A percentile compares a stretch with the other conserved stretches of the same genome.
phyloP scores from a whole-genome alignment of 2,329 filamentous ascomycete genomes.

The Penicillium sp. region DNA sequence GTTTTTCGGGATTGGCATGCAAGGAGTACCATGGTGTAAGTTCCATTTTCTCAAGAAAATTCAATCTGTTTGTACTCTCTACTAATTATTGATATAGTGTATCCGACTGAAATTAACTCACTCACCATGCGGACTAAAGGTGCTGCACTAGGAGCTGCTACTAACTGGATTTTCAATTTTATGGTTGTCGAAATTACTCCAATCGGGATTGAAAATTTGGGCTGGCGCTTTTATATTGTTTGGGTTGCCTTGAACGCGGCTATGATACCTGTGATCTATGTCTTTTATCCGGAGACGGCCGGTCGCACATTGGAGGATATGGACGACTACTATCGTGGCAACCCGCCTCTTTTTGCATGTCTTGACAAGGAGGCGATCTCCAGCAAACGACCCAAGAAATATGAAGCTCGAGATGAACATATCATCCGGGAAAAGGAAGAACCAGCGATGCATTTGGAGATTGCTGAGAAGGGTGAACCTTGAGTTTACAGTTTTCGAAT shows the following conservation, averaged over 20 bases:
- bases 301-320: constrained; percentile 14
- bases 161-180: constrained; percentile 36
- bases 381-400: constrained; percentile 6
- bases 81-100: constrained; percentile 15
- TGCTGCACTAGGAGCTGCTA: constrained; percentile 31
- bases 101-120: constrained; percentile 38
- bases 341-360: constrained; percentile 7
- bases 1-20: constrained; percentile 41
- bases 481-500: no score
- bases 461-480: no score
- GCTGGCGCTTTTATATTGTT: constrained; percentile 31
- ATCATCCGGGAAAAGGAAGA: constrained; percentile 9
- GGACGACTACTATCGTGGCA: constrained; percentile 13
- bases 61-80: not conserved
- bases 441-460: no score
- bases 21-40: constrained; percentile 40
- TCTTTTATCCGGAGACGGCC: constrained; percentile 13
- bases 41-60: not conserved
- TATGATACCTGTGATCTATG: constrained; percentile 9
- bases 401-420: constrained; percentile 6
- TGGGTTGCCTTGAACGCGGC: constrained; percentile 9
- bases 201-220: constrained; percentile 31
- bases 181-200: constrained; percentile 38
- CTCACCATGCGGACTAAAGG: constrained; percentile 38
- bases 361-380: constrained; percentile 13